Conservation (phyloP, 495 filamentous ascomycete species). For the Daldinia decipiens region DNA sequence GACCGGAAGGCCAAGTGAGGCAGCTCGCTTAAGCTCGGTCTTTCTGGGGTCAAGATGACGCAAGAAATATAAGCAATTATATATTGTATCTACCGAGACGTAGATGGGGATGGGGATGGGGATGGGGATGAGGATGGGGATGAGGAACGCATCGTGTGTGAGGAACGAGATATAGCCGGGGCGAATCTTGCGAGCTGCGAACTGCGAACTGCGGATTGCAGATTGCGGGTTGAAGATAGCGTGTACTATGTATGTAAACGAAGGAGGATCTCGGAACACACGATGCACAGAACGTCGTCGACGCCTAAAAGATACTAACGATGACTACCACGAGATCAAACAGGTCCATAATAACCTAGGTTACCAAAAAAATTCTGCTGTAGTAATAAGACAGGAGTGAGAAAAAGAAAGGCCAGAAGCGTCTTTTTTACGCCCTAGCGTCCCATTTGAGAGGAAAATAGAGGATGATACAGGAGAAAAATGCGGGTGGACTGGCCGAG, state of each 20-base stretch:
- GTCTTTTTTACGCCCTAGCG: slow-evolving; percentile 32
- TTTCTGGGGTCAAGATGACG: slow-evolving; percentile 30
- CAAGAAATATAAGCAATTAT: slow-evolving; percentile 26
- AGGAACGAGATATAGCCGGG: slow-evolving; percentile 8
- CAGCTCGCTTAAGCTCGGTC: slow-evolving; percentile 29
- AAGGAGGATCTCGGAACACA: not conserved
- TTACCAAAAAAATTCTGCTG: slow-evolving; percentile 2
- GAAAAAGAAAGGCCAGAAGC: slow-evolving; percentile 29
- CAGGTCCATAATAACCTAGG: not conserved
- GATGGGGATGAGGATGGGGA: not conserved
- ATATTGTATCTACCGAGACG: slow-evolving; percentile 26
- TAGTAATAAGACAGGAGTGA: slow-evolving; percentile 18
- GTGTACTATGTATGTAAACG: too few species aligned
- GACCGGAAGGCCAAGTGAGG: slow-evolving; percentile 36
- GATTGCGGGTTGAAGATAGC: slow-evolving; percentile 2
- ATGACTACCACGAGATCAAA: slow-evolving; percentile 1
- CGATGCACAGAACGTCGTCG: not conserved
- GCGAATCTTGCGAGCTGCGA: not conserved
- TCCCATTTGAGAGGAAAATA: slow-evolving; percentile 25
- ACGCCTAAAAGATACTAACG: not conserved
- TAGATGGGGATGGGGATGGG: slow-evolving; percentile 5
- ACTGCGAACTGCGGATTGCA: not conserved
- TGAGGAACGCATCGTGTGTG: not conserved
- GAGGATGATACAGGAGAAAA: slow-evolving; percentile 16
- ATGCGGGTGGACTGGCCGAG: slow-evolving; percentile 34